Evolutionary conservation across 2,329 filamentous ascomycete species (phyloP).

Genomic region (Xylaria multiplex): DNA sequence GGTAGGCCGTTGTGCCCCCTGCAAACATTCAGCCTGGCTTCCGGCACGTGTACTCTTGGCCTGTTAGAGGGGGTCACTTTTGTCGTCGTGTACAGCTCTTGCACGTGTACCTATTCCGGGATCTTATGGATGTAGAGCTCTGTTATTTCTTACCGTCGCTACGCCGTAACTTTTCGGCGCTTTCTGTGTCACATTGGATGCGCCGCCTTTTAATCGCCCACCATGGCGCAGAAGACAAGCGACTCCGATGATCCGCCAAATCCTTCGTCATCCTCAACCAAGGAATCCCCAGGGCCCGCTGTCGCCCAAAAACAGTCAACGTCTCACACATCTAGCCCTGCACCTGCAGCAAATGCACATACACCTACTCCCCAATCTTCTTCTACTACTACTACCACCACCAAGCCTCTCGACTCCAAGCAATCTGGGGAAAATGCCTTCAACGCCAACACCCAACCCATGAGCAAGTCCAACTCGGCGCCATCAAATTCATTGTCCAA

Average conservation of each 20-base stretch:
- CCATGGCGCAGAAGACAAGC: conserved; percentile 51
- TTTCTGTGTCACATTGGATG: conserved; percentile 48
- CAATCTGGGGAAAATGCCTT: conserved; percentile 48
- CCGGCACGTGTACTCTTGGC: conserved; percentile 40
- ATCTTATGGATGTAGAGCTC: conserved; percentile 46
- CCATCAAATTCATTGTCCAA: conserved; percentile 60
- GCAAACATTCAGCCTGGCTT: conserved; percentile 40
- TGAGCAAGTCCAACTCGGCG: conserved; percentile 59
- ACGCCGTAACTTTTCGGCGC: conserved; percentile 47
- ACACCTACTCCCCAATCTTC: conserved; percentile 35
- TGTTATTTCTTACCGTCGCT: conserved; percentile 40
- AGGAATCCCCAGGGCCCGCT: conserved; percentile 45
- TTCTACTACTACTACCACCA: conserved; percentile 13
- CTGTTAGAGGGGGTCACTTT: conserved; percentile 38
- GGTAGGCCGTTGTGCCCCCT: conserved; percentile 40
- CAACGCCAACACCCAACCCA: conserved; percentile 56
- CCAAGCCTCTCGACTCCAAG: conserved; percentile 42
- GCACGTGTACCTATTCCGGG: conserved; percentile 39
- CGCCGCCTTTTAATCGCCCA: conserved; percentile 50
- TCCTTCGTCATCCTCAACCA: conserved; percentile 50
- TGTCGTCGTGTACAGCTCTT: conserved; percentile 38
- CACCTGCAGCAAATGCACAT: conserved; percentile 38
- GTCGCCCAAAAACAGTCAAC: conserved; percentile 46
- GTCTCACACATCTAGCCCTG: conserved; percentile 47
- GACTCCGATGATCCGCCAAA: conserved; percentile 50